These are phyloP conservation scores for Lachnum nothofagi DNA, from an alignment of 2,329 filamentous ascomycete genomes.

Conservation along the genomic window DNA sequence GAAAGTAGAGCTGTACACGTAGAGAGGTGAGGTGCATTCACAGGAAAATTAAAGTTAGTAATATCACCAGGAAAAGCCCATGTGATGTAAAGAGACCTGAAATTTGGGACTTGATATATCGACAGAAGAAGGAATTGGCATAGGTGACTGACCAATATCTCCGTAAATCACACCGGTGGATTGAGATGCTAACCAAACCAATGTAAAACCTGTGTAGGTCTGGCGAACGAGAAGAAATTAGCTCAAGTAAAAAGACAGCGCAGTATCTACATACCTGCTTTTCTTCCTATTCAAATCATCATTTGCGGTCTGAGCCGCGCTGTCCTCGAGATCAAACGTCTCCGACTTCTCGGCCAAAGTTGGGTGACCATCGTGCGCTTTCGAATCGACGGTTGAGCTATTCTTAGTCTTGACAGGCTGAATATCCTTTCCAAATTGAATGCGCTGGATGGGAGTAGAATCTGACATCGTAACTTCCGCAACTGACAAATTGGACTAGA, in stretches of 20 bases:
- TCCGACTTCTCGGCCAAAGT: constrained; percentile 18
- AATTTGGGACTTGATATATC: background rate
- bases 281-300: constrained; percentile 28
- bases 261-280: constrained; percentile 25
- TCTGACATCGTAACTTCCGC: constrained; percentile 15
- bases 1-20: constrained; percentile 67
- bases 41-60: background rate
- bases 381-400: constrained; percentile 5
- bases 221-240: constrained; percentile 3
- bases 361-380: constrained; percentile 8
- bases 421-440: constrained; percentile 25
- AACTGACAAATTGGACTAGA: background rate
- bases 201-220: constrained; percentile 25
- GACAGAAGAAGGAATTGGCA: background rate
- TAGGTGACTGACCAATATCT: constrained; percentile 49
- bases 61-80: background rate
- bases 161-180: constrained; percentile 64
- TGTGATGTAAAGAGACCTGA: background rate
- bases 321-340: constrained; percentile 23
- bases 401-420: constrained; percentile 16
- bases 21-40: constrained; percentile 52
- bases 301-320: constrained; percentile 22
- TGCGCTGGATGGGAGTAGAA: constrained; percentile 7
- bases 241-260: background rate
- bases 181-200: constrained; percentile 54